Evolutionary conservation across 257 asterid genomes (phyloP), one percentile per base, ranked within the genome.

Genomic region (Penstemon eatonii): DNA sequence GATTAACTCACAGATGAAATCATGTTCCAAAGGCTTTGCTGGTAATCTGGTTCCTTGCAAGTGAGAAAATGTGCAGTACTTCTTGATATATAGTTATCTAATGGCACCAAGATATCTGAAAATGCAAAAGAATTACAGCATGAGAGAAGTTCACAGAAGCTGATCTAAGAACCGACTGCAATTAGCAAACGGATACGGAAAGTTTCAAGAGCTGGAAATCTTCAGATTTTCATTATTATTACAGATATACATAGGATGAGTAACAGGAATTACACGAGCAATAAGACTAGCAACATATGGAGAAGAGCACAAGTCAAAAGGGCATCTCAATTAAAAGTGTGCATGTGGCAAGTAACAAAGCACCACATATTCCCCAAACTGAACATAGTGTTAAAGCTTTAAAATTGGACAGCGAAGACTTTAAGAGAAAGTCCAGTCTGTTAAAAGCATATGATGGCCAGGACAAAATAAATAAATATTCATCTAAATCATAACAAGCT

Each of bases 21-120:
- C 97, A 84, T 87, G 73, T 76, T 83, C 99, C 99, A 94, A 67
- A 94, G 96, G 79, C 99, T 91, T 80, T 85, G 95, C 83, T 94
- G 99, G 78, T 94, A 94, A 85, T 94, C 89, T n/a, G 97, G 99
- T 58, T 91, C 96, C 82, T 91, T 94, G 84, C 96, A 94, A 4
- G 95, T 66, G 68, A 94, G 90, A 65, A 87, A 94, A 79, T 94
- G 96, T 6, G 73, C 70, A 45, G 99, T 94, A 59, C 99, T 79
- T 78, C 96, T 87, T 70, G 99, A 94, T 77, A 94, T 86, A 45
- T 83, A 94, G 79, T 94, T 94, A 79, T 94, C 99, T 57, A 94
- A 60, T 11, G 99, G 99, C 71, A 94, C 97, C 86, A 94, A 73
- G 65, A 94, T 91, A 79, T 94, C 99, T 94, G 85, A 50, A 75